A percentile compares a stretch with the other conserved stretches of the same genome.
Evolutionary conservation across 805 yeast species (phyloP).

Genomic region (Candida rishiriensis): DNA sequence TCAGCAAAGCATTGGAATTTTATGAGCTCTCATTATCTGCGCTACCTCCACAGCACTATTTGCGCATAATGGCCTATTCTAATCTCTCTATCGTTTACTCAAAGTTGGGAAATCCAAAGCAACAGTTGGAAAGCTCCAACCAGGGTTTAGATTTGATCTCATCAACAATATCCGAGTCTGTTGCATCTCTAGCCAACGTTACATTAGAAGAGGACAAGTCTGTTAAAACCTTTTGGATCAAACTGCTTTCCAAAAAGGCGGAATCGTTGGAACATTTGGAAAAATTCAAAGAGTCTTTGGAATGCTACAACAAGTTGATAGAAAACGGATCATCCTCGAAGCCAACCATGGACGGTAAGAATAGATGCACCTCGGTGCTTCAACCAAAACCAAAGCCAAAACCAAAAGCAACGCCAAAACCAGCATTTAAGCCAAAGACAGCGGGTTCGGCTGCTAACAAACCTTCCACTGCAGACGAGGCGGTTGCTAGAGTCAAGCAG

Average conservation of each 20-base stretch:
- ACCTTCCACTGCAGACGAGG: constrained; percentile 28
- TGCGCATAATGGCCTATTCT: constrained; percentile 64
- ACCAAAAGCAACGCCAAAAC: constrained; percentile 34
- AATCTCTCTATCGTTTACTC: constrained; percentile 66
- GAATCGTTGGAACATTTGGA: constrained; percentile 84
- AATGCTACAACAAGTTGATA: constrained; percentile 56
- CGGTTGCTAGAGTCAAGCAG: constrained; percentile 47
- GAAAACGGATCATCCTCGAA: constrained; percentile 64
- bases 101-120: constrained; percentile 66
- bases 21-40: constrained; percentile 47
- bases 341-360: constrained; percentile 69
- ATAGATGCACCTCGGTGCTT: constrained; percentile 66
- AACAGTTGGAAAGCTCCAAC: constrained; percentile 42
- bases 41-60: constrained; percentile 61
- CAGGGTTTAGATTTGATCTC: constrained; percentile 42
- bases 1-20: constrained; percentile 53
- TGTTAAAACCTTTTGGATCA: constrained; percentile 68
- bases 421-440: constrained; percentile 8
- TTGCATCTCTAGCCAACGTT: constrained; percentile 16
- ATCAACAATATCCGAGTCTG: constrained; percentile 24
- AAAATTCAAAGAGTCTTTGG: constrained; percentile 58
- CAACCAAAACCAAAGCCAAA: constrained; percentile 49
- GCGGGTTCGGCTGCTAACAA: constrained; percentile 18
- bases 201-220: constrained; percentile 46
- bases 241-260: constrained; percentile 65